A percentile compares a stretch with the other conserved stretches of the same genome.
Evolutionary conservation across 2,329 filamentous ascomycete species (phyloP).

Genomic region (Aspergillus ochraceoroseus): DNA sequence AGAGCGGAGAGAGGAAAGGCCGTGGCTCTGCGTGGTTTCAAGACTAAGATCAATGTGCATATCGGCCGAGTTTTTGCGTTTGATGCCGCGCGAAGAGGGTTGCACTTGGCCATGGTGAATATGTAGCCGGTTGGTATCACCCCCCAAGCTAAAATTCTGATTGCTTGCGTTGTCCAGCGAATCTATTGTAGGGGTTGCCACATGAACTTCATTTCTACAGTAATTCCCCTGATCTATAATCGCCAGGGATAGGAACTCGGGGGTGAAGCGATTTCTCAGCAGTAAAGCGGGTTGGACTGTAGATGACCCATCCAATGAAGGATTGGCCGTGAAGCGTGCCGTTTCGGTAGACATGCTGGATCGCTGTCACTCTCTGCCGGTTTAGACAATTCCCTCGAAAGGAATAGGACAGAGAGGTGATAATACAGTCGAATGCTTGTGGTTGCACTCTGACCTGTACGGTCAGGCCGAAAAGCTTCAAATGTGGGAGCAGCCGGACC

Average conservation of each 20-base stretch:
- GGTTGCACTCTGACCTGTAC: no score
- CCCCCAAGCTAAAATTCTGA: no score
- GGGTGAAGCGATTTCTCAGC: conserved; percentile 1
- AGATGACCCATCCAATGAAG: background rate
- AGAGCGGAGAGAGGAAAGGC: background rate
- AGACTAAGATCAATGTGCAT: background rate
- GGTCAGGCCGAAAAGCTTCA: no score
- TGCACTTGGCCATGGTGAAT: conserved; percentile 1
- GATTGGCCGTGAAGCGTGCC: background rate
- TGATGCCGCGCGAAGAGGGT: background rate
- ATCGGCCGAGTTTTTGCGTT: conserved; percentile 2
- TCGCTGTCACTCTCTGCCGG: no score
- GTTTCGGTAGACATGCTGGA: conserved; percentile 5
- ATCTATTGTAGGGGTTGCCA: no score
- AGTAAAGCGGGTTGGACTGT: background rate
- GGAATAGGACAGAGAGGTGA: no score
- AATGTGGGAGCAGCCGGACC: no score
- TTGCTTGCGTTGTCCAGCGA: no score
- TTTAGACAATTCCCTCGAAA: no score
- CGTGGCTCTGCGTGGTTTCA: background rate
- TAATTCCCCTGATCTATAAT: no score
- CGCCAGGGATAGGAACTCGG: conserved; percentile 3
- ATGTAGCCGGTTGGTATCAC: background rate
- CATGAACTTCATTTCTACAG: conserved; percentile 1
- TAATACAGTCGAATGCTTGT: no score